Conservation (phyloP, 306 rosid species). For the Prunus fruticosa region DNA sequence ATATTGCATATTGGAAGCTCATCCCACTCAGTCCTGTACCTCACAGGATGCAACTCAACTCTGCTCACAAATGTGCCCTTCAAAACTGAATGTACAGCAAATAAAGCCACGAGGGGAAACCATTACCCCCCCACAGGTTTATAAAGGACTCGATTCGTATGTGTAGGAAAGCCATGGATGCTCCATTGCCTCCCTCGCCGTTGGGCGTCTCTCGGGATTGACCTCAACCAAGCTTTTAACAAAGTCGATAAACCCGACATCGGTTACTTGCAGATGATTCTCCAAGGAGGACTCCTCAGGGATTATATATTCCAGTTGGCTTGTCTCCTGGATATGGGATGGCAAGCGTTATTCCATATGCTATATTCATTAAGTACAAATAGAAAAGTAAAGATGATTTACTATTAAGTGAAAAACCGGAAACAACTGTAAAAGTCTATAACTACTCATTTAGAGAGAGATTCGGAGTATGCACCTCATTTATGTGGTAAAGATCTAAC, state of each 20-base stretch:
- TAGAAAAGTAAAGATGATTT: neutral
- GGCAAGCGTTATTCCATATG: neutral
- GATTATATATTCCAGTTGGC: slow-evolving; percentile 77
- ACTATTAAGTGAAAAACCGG: neutral
- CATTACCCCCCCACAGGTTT: slow-evolving; percentile 23
- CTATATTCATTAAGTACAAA: neutral
- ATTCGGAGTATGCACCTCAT: slow-evolving; percentile 64
- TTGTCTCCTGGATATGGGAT: slow-evolving; percentile 57
- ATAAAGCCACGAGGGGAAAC: neutral
- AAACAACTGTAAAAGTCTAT: neutral
- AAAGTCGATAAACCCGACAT: slow-evolving; percentile 61
- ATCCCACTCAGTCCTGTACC: neutral
- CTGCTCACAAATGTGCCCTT: slow-evolving; percentile 14
- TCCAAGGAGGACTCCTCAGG: slow-evolving; percentile 80
- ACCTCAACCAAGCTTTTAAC: slow-evolving; percentile 60
- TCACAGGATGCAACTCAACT: neutral
- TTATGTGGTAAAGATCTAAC: slow-evolving; percentile 67
- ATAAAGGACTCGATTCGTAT: slow-evolving; percentile 37
- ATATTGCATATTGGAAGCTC: neutral
- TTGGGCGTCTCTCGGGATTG: slow-evolving; percentile 77
- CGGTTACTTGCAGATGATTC: slow-evolving; percentile 59
- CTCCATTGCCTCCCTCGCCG: slow-evolving; percentile 69
- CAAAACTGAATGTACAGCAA: slow-evolving; percentile 14
- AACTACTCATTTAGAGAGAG: neutral
- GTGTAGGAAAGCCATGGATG: slow-evolving; percentile 93